A percentile compares a stretch with the other conserved stretches of the same genome.
Conservation (phyloP, 176 grass and related monocot species). For the Triticum turgidum region DNA sequence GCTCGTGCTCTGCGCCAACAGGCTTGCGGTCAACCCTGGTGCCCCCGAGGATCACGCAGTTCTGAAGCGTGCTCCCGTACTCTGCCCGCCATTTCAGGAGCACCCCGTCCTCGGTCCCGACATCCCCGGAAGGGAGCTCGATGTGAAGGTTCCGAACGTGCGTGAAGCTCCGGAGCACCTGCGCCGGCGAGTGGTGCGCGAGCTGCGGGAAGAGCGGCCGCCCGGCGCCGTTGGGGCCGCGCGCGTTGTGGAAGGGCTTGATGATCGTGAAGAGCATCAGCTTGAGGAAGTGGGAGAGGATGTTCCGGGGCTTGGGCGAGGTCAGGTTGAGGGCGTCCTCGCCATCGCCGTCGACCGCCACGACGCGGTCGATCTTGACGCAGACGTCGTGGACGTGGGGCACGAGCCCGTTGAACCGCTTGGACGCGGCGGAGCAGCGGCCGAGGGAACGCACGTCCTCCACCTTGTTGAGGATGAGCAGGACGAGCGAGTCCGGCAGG, state of each 20-base stretch:
- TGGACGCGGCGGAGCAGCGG: conserved; percentile 76
- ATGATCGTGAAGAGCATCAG: conserved; percentile 64
- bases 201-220: conserved; percentile 83
- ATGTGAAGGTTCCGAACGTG: conserved; percentile 62
- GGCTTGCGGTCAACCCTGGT: conserved; percentile 59
- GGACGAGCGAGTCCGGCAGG: conserved; percentile 75
- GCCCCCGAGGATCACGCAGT: conserved; percentile 80
- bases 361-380: conserved; percentile 81
- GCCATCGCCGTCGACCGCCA: conserved; percentile 61
- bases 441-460: conserved; percentile 81
- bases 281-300: conserved; percentile 85
- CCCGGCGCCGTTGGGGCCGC: conserved; percentile 36
- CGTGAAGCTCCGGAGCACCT: conserved; percentile 76
- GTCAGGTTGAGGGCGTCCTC: conserved; percentile 66
- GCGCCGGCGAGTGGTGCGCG: conserved; percentile 74
- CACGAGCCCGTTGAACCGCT: conserved; percentile 61
- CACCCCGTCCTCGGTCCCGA: conserved; percentile 74
- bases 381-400: conserved; percentile 69
- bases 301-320: conserved; percentile 50
- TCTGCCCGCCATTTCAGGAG: conserved; percentile 87
- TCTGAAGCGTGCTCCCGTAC: conserved; percentile 90
- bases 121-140: conserved; percentile 83
- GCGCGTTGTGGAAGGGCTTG: conserved; percentile 72
- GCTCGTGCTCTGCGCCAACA: conserved; percentile 29
- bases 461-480: conserved; percentile 87